Evolutionary conservation across 1,284 basidiomycete species (phyloP).

Genomic region (Cutaneotrichosporon cyanovorans): DNA sequence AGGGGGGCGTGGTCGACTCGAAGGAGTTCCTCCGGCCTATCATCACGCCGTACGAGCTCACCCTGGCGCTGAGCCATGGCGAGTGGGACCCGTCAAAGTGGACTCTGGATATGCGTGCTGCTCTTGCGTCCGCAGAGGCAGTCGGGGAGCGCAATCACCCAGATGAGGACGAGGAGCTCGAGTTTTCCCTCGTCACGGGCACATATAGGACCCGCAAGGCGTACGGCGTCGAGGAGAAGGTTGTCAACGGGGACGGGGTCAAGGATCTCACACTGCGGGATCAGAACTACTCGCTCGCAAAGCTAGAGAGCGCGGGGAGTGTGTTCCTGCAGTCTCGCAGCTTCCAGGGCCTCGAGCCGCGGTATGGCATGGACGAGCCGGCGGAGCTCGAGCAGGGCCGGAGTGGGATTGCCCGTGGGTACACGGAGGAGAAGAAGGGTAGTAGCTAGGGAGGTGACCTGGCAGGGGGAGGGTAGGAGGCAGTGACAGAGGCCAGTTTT

Average conservation of each 20-base stretch:
- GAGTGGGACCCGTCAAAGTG: conserved; percentile 56
- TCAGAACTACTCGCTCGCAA: conserved; percentile 52
- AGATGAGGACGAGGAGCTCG: conserved; percentile 49
- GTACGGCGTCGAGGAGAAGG: conserved; percentile 10
- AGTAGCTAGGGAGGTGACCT: no score
- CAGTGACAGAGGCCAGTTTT: no score
- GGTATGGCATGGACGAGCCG: conserved; percentile 71
- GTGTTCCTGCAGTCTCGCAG: conserved; percentile 49
- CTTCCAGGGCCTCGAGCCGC: conserved; percentile 76
- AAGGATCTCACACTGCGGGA: conserved; percentile 55
- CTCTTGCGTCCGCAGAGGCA: conserved; percentile 21
- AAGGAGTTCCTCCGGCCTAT: conserved; percentile 89
- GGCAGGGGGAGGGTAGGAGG: no score
- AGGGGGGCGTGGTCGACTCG: conserved; percentile 81
- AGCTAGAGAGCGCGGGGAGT: conserved; percentile 65
- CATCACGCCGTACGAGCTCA: conserved; percentile 87
- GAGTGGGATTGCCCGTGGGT: conserved; percentile 81
- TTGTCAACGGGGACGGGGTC: conserved; percentile 12
- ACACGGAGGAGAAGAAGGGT: conserved; percentile 53
- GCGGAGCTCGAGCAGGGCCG: conserved; percentile 78
- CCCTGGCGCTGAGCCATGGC: conserved; percentile 74
- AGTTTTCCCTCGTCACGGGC: conserved; percentile 81
- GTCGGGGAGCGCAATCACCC: conserved; percentile 5
- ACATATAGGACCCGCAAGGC: conserved; percentile 60
- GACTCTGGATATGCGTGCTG: conserved; percentile 50